Percentiles rank a stretch among this genome's conserved stretches.
These are phyloP conservation scores for Trametes sp. DNA, from an alignment of 1,284 basidiomycete genomes.

Conservation along the genomic window DNA sequence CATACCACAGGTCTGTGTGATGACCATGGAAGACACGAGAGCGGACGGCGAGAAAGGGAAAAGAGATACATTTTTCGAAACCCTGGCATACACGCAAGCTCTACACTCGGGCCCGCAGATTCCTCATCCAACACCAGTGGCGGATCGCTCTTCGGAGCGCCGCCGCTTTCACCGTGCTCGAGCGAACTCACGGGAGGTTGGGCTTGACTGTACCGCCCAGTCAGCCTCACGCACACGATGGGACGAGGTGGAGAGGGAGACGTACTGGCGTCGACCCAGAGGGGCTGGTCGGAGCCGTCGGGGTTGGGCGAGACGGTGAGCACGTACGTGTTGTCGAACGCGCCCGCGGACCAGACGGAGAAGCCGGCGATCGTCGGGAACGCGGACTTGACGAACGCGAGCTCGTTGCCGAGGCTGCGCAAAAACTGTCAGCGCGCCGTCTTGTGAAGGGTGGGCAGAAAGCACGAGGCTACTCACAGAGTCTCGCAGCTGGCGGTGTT, in stretches of 20 bases:
- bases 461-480: constrained; percentile 38
- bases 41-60: neutral
- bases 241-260: neutral
- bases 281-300: constrained; percentile 48
- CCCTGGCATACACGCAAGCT: neutral
- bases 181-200: constrained; percentile 19
- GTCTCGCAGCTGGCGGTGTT: constrained; percentile 58
- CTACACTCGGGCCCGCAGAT: neutral
- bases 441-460: neutral
- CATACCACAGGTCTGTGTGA: too few relatives aligned
- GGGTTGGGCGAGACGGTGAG: constrained; percentile 46
- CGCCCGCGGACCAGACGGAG: constrained; percentile 54
- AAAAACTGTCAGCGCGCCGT: neutral
- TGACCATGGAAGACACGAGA: neutral
- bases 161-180: neutral
- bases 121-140: too few relatives aligned
- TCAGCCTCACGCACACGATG: neutral
- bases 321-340: constrained; percentile 49
- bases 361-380: constrained; percentile 56
- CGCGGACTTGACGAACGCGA: constrained; percentile 56
- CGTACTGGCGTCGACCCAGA: constrained; percentile 44
- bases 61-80: neutral
- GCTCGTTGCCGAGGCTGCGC: constrained; percentile 49
- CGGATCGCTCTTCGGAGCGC: neutral
- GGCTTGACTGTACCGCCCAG: constrained; percentile 17